Evolutionary conservation across 2,329 filamentous ascomycete species (phyloP).

Genomic region (Dactylellina leptospora): DNA sequence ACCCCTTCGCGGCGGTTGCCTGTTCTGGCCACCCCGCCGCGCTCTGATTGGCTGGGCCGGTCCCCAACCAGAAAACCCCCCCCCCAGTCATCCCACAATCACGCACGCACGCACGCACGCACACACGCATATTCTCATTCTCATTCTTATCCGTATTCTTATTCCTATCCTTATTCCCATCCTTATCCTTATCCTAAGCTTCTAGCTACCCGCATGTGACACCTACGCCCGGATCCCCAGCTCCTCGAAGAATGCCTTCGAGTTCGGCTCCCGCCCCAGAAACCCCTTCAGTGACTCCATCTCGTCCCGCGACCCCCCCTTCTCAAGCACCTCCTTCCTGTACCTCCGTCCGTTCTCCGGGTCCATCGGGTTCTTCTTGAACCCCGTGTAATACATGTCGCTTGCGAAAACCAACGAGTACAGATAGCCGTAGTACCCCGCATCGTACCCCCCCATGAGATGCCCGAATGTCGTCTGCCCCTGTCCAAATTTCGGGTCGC

Average conservation of each 20-base stretch:
- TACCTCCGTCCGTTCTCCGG: slow-evolving; percentile 76
- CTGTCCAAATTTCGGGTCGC: slow-evolving; percentile 69
- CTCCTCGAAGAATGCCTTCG: slow-evolving; percentile 76
- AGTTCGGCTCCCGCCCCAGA: slow-evolving; percentile 77
- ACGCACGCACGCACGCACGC: no score
- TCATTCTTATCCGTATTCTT: no score
- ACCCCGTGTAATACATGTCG: slow-evolving; percentile 85
- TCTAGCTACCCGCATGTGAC: no score
- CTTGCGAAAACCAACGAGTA: slow-evolving; percentile 63
- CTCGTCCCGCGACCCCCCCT: slow-evolving; percentile 80
- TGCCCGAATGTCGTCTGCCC: slow-evolving; percentile 83
- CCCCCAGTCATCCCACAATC: no score
- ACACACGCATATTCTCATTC: no score
- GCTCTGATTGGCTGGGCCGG: slow-evolving; percentile 17
- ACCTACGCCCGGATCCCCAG: slow-evolving; percentile 2
- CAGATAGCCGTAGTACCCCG: slow-evolving; percentile 80
- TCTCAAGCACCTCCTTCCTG: slow-evolving; percentile 79
- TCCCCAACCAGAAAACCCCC: slow-evolving; percentile 38
- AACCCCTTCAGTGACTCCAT: slow-evolving; percentile 82
- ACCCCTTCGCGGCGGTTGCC: slow-evolving; percentile 5
- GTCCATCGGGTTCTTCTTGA: slow-evolving; percentile 81
- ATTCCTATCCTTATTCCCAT: slow-evolving; percentile 81
- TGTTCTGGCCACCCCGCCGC: slow-evolving; percentile 1
- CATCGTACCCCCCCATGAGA: slow-evolving; percentile 83
- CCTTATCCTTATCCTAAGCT: no score